Conservation (phyloP, 1,284 basidiomycete genomes). For the Sporisorium reilianum region DNA sequence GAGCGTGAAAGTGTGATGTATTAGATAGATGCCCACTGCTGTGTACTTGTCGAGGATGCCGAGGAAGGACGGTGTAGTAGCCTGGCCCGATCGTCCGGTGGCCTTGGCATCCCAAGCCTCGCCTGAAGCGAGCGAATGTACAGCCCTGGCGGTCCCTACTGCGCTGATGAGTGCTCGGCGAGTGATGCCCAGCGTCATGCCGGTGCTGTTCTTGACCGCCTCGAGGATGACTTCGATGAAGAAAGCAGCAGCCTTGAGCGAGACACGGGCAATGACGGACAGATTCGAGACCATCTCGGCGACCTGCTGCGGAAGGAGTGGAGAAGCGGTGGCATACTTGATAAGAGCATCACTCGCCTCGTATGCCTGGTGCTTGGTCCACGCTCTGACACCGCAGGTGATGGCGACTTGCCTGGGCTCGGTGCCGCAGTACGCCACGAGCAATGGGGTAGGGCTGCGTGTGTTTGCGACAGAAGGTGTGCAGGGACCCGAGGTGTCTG, state of each 20-base stretch:
- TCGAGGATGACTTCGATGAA: slow-evolving; percentile 64
- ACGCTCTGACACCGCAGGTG: slow-evolving; percentile 42
- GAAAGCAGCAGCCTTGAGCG: slow-evolving; percentile 60
- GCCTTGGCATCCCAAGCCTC: slow-evolving; percentile 50
- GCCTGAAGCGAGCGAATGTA: slow-evolving; percentile 48
- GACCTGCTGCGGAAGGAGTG: slow-evolving; percentile 56
- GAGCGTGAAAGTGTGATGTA: slow-evolving; percentile 72
- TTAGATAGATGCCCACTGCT: slow-evolving; percentile 73
- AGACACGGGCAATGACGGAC: slow-evolving; percentile 56
- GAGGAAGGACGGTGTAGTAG: slow-evolving; percentile 67
- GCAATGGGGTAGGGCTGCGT: slow-evolving; percentile 24
- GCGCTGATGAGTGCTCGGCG: slow-evolving; percentile 59
- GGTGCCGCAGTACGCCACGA: slow-evolving; percentile 31
- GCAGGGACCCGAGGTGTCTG: slow-evolving; percentile 25
- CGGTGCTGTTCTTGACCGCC: slow-evolving; percentile 52
- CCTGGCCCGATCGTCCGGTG: slow-evolving; percentile 23
- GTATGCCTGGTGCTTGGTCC: slow-evolving; percentile 49
- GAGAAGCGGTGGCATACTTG: slow-evolving; percentile 53
- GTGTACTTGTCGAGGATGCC: slow-evolving; percentile 72
- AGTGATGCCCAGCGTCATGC: slow-evolving; percentile 56
- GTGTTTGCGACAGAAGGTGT: slow-evolving; percentile 19
- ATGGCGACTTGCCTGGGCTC: slow-evolving; percentile 34
- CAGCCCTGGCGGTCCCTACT: slow-evolving; percentile 51
- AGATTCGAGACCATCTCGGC: slow-evolving; percentile 59
- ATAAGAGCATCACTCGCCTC: slow-evolving; percentile 53